phyloP scores from a whole-genome alignment of 1,284 basidiomycete species.

The Calocybe gambosa region DNA sequence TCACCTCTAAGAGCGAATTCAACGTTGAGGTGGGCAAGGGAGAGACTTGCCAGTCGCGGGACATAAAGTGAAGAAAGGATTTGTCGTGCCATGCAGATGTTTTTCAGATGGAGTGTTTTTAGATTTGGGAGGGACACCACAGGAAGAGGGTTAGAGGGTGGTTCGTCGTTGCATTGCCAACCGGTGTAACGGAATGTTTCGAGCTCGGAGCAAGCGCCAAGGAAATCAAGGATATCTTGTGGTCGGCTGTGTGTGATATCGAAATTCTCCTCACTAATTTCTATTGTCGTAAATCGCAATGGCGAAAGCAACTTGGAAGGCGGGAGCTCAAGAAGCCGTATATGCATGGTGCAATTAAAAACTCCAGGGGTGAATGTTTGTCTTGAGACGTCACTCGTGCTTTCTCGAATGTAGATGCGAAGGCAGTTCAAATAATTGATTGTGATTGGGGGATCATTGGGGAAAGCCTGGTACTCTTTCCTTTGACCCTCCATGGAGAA shows the following conservation, averaged over 20 bases:
- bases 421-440: constrained; percentile 18
- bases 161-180: constrained; percentile 40
- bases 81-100: constrained; percentile 55
- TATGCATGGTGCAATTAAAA: constrained; percentile 31
- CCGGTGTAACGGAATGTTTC: constrained; percentile 52
- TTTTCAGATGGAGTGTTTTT: constrained; percentile 46
- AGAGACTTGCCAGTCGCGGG: constrained; percentile 51
- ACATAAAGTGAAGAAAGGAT: constrained; percentile 55
- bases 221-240: constrained; percentile 49
- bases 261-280: constrained; percentile 43
- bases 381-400: constrained; percentile 22
- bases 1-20: constrained; percentile 41
- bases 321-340: constrained; percentile 43
- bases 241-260: constrained; percentile 34
- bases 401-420: constrained; percentile 27
- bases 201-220: constrained; percentile 51
- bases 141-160: constrained; percentile 24
- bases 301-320: constrained; percentile 33
- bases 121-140: constrained; percentile 49
- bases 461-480: constrained; percentile 20
- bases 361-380: constrained; percentile 25
- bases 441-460: constrained; percentile 12
- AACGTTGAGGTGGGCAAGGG: constrained; percentile 60
- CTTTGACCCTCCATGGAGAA: constrained; percentile 36
- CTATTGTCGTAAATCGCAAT: constrained; percentile 49